Evolutionary conservation across 2,329 filamentous ascomycete genomes (phyloP), one percentile per base, ranked within the genome.

Genomic region (Cercospora zeae-maydis): DNA sequence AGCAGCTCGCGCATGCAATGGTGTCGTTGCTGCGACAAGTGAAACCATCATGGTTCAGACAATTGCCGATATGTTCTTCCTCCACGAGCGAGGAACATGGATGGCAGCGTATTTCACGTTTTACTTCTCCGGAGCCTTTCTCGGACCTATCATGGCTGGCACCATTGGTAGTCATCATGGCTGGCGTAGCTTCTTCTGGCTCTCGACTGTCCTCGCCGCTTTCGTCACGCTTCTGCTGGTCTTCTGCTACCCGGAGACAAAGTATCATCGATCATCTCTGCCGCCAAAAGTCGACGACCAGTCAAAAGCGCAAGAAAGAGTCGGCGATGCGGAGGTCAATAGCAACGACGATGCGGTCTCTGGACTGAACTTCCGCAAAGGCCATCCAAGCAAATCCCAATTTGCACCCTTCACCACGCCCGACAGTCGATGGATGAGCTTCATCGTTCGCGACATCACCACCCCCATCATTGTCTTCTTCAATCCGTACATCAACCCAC

Each of bases 181-280:
- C 45, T 80, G 79, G 79, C 69, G 78, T 53, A 78, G 75, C 11
- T 80, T 81, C 70, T 81, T 80, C 72, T 81, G 79, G 78, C 74
- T 81, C 3, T 77, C 77, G 2, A 73, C 75, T 1, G 78, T 72
- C 0, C 69, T 80, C 5, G 73, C 76, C 2, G 74, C 69, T 6
- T 77, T 80, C 66, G 74, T 75, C 5, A 75, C 79, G 8, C 30
- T 80, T 16, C 66, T 77, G 2, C 71, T 80, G 6, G 68, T 79
- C 6, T 67, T 79, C 60, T 73, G 73, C 3, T 79, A 78, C 66
- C 77, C 78, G 0, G 79, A 80, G 60, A 80, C 78, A 11, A 78
- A 77, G 54, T 80, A 73, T 37, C 76, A 76, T 57, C 75, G 77
- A 59, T 24, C 60, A 60, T 55, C 21, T 6, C 37, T 34, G 33